A percentile compares a stretch with the other conserved stretches of the same genome.
Evolutionary conservation across 163 green algal species (phyloP).

Genomic region (Coccomyxa subellipsoidea): DNA sequence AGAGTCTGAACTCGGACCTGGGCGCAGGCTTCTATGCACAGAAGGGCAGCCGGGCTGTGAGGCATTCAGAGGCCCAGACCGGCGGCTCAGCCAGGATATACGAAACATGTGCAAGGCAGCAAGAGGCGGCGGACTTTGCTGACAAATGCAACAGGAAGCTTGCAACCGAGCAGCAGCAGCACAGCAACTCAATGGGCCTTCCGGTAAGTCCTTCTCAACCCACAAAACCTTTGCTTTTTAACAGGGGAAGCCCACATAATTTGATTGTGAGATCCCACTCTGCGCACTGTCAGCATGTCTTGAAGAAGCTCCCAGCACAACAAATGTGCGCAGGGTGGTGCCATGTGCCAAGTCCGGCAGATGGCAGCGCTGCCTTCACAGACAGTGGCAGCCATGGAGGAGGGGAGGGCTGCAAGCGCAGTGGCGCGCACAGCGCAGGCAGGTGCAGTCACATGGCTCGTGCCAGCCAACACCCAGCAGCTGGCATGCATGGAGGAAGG

Average conservation of each 20-base stretch:
- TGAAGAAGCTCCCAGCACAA: too few relatives aligned
- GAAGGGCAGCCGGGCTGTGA: neutral
- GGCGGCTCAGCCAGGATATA: conserved; percentile 20
- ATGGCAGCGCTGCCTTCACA: neutral
- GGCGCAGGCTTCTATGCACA: neutral
- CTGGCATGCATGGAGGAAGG: neutral
- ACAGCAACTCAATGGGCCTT: neutral
- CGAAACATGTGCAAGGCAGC: conserved; percentile 33
- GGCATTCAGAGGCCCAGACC: neutral
- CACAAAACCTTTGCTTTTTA: too few relatives aligned
- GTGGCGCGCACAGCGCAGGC: neutral
- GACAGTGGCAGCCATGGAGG: neutral
- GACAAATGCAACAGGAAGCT: conserved; percentile 33
- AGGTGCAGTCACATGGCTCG: neutral
- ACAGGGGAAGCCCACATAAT: too few relatives aligned
- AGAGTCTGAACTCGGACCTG: neutral
- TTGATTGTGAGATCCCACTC: too few relatives aligned
- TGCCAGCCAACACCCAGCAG: neutral
- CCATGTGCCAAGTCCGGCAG: neutral
- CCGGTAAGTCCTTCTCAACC: neutral
- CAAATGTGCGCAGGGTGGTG: neutral
- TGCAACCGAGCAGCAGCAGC: neutral
- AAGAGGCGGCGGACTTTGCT: conserved; percentile 43
- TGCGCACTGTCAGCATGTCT: neutral
- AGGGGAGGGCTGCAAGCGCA: neutral